Conservation (phyloP, 495 filamentous ascomycete species). For the Platismatia glauca region DNA sequence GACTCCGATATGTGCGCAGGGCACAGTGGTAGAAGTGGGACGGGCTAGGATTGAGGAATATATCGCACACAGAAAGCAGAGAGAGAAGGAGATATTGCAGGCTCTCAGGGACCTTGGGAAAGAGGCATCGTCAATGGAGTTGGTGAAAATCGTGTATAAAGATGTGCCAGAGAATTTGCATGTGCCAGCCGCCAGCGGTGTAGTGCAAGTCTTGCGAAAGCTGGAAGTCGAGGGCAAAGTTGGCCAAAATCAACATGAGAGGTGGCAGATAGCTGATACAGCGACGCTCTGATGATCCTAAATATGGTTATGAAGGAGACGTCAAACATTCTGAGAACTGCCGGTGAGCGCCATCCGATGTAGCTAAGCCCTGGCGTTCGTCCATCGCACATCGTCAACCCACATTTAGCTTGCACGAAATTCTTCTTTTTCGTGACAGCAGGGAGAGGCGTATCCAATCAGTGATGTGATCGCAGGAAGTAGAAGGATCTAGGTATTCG, state of each 20-base stretch:
- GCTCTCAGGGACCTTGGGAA: conserved; percentile 45
- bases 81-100: conserved; percentile 73
- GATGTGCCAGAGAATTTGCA: conserved; percentile 70
- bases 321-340: background rate
- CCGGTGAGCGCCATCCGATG: background rate
- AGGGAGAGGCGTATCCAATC: background rate
- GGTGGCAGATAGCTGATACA: conserved; percentile 38
- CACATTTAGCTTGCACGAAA: background rate
- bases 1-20: conserved; percentile 41
- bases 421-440: background rate
- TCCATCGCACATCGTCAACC: background rate
- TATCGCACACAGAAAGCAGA: conserved; percentile 64
- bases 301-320: too few species aligned
- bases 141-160: conserved; percentile 78
- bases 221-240: conserved; percentile 58
- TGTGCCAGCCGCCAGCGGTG: conserved; percentile 58
- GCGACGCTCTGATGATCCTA: conserved; percentile 13
- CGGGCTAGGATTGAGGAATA: conserved; percentile 64
- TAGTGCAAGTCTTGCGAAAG: conserved; percentile 61
- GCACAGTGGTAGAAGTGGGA: conserved; percentile 61
- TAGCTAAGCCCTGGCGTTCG: background rate
- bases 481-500: background rate
- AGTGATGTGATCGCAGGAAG: background rate
- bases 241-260: conserved; percentile 41
- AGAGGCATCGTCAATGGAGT: conserved; percentile 53